Percentiles rank a stretch among this genome's conserved stretches.
These are phyloP conservation scores for Punica granatum DNA, from an alignment of 345 rosid species.

Conservation along the genomic window DNA sequence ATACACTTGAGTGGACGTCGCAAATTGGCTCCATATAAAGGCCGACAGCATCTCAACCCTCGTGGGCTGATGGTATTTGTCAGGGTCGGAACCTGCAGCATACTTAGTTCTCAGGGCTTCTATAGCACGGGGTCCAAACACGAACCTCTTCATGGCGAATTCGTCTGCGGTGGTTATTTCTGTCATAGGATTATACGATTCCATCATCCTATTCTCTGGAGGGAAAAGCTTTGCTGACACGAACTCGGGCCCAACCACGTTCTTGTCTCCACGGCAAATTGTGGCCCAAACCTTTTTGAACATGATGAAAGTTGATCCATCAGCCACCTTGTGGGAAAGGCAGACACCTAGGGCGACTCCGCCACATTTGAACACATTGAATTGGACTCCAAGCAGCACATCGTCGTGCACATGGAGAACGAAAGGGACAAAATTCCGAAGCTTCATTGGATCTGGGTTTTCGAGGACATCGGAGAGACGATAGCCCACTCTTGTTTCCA, in stretches of 20 bases:
- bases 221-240: slow-evolving; percentile 25
- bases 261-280: slow-evolving; percentile 16
- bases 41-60: slow-evolving; percentile 32
- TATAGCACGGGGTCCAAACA: slow-evolving; percentile 14
- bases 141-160: slow-evolving; percentile 20
- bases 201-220: slow-evolving; percentile 4
- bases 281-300: slow-evolving; percentile 25
- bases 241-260: slow-evolving; percentile 11
- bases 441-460: slow-evolving; percentile 16
- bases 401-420: slow-evolving; percentile 3
- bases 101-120: slow-evolving; percentile 16
- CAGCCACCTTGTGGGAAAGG: slow-evolving; percentile 26
- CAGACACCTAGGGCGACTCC: slow-evolving; percentile 24
- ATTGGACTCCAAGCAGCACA: slow-evolving; percentile 17
- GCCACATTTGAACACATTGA: slow-evolving; percentile 24
- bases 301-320: slow-evolving; percentile 14
- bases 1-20: slow-evolving; percentile 1
- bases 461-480: slow-evolving; percentile 19
- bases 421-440: slow-evolving; percentile 16
- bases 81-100: background rate
- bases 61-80: slow-evolving; percentile 9
- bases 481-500: slow-evolving; percentile 23
- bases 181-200: slow-evolving; percentile 6
- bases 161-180: slow-evolving; percentile 4
- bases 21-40: slow-evolving; percentile 29